These are phyloP conservation scores for Penicillium dipodomyicola DNA, from an alignment of 495 filamentous ascomycete species.

Conservation along the genomic window DNA sequence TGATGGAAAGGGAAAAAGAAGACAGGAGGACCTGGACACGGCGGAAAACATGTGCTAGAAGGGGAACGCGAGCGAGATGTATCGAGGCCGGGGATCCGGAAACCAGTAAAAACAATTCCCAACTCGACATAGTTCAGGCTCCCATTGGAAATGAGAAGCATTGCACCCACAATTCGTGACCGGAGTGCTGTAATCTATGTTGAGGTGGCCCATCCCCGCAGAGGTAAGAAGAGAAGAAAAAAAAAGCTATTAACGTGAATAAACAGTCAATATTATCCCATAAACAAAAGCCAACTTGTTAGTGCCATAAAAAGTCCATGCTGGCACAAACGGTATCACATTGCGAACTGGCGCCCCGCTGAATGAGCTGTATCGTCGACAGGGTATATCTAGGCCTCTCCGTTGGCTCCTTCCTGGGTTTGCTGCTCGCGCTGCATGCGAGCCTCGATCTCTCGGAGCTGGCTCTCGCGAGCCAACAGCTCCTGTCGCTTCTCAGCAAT, in stretches of 20 bases:
- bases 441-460: conserved; percentile 91
- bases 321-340: conserved; percentile 43
- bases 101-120: neutral
- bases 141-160: conserved; percentile 4
- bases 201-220: conserved; percentile 26
- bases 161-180: conserved; percentile 27
- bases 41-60: conserved; percentile 8
- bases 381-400: conserved; percentile 46
- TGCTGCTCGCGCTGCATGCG: conserved; percentile 71
- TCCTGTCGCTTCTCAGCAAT: conserved; percentile 99
- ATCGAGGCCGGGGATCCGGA: neutral
- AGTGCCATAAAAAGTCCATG: conserved; percentile 42
- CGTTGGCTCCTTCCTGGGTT: conserved; percentile 48
- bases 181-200: conserved; percentile 26
- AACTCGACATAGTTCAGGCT: conserved; percentile 1
- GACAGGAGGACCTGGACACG: conserved; percentile 30
- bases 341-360: conserved; percentile 36
- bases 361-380: conserved; percentile 33
- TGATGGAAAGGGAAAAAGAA: conserved; percentile 22
- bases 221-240: conserved; percentile 27
- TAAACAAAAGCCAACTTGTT: conserved; percentile 42
- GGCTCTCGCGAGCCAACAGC: conserved; percentile 93
- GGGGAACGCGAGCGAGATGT: neutral
- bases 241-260: conserved; percentile 52
- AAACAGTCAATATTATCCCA: conserved; percentile 51